phyloP scores from a whole-genome alignment of 225 moss, liverwort and hornwort genomes.

The Sphagnum tenellum region DNA sequence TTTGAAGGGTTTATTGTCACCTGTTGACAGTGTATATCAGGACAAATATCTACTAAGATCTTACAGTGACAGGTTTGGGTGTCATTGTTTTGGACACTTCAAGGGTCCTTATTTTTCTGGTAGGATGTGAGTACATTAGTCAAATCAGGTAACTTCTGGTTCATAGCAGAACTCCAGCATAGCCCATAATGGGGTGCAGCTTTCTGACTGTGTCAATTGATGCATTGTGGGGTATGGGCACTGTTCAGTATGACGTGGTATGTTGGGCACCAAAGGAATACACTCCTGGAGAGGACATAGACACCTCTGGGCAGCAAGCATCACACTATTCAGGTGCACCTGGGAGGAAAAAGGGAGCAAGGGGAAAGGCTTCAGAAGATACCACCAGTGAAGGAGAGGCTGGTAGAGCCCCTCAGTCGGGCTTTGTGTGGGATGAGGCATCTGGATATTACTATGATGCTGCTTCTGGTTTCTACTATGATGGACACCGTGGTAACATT shows the following conservation, averaged over 20 bases:
- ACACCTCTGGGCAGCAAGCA: constrained; percentile 2
- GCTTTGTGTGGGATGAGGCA: constrained; percentile 95
- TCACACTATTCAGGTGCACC: constrained; percentile 2
- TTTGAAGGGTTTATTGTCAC: neutral
- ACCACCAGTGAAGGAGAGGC: constrained; percentile 26
- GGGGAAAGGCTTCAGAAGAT: constrained; percentile 24
- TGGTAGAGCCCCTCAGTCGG: constrained; percentile 79
- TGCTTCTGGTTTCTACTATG: constrained; percentile 95
- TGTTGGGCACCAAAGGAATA: constrained; percentile 99
- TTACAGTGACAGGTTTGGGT: neutral
- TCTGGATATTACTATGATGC: constrained; percentile 99
- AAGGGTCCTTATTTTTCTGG: constrained; percentile 6
- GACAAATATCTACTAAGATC: too few relatives aligned
- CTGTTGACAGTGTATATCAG: too few relatives aligned
- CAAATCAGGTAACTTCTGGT: too few relatives aligned
- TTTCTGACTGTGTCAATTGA: neutral
- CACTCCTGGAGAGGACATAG: constrained; percentile 64
- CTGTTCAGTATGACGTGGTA: constrained; percentile 72
- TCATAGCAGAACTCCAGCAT: too few relatives aligned
- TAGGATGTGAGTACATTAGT: neutral
- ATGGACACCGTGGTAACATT: constrained; percentile 77
- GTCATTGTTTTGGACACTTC: neutral
- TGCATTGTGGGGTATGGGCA: neutral
- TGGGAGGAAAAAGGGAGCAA: constrained; percentile 7
- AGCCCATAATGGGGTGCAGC: too few relatives aligned